Evolutionary conservation across 495 filamentous ascomycete genomes (phyloP).

Genomic region (Viridothelium virens): DNA sequence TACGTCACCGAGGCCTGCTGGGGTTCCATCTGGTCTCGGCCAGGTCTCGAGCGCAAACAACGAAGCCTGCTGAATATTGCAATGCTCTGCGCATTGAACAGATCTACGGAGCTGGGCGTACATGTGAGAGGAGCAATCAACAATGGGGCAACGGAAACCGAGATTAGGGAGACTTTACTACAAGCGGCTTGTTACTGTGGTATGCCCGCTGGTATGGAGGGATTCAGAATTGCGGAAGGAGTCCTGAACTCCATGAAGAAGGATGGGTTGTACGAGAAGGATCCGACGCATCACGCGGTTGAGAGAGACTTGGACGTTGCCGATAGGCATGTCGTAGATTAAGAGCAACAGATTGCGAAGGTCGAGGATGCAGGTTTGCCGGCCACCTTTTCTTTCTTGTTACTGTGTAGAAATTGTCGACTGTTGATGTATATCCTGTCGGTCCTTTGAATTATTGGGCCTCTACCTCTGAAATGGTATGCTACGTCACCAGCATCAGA

Average conservation of each 20-base stretch:
- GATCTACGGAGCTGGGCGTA: conserved; percentile 44
- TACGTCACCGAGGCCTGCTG: conserved; percentile 48
- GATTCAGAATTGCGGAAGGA: conserved; percentile 32
- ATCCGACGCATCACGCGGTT: background rate
- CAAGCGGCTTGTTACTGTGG: conserved; percentile 51
- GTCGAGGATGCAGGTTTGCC: background rate
- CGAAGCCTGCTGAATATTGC: conserved; percentile 48
- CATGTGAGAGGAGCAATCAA: conserved; percentile 49
- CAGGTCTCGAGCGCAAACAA: conserved; percentile 48
- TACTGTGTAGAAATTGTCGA: no score
- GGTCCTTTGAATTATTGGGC: background rate
- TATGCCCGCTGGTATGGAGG: conserved; percentile 50
- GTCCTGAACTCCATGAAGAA: conserved; percentile 28
- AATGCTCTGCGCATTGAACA: conserved; percentile 49
- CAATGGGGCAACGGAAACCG: conserved; percentile 46
- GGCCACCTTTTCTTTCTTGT: background rate
- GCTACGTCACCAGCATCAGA: background rate
- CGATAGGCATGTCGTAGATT: background rate
- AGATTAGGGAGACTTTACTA: conserved; percentile 48
- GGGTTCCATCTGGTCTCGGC: conserved; percentile 48
- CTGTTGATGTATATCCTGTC: background rate
- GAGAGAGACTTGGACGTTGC: conserved; percentile 1
- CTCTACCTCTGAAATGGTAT: background rate
- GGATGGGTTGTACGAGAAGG: background rate
- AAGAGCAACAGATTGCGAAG: background rate